A percentile compares a stretch with the other conserved stretches of the same genome.
Conservation (phyloP, 2,329 filamentous ascomycete species). For the Talaromyces rugulosus region DNA sequence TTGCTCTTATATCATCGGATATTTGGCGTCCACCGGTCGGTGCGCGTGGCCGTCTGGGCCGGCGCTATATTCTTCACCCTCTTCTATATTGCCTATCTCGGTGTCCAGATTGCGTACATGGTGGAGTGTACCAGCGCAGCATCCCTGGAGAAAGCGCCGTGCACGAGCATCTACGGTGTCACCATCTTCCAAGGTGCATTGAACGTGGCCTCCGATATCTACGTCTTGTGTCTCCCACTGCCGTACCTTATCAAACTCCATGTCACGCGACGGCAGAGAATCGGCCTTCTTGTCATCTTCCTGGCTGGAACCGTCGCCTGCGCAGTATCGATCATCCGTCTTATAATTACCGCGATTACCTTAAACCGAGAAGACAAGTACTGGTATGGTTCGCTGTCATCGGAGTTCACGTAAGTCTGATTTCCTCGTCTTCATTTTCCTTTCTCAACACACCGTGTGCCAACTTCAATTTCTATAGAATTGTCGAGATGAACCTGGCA, state of each 20-base stretch:
- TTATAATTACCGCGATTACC: neutral
- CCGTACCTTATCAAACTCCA: slow-evolving; percentile 38
- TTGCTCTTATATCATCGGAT: neutral
- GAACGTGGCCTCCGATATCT: slow-evolving; percentile 33
- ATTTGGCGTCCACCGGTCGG: neutral
- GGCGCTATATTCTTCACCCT: neutral
- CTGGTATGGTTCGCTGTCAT: neutral
- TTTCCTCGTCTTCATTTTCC: neutral
- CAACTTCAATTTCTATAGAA: neutral
- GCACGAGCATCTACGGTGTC: neutral
- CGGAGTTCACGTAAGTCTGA: neutral
- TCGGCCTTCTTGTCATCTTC: slow-evolving; percentile 40
- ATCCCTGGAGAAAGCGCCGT: neutral
- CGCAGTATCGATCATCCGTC: neutral
- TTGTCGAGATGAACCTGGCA: neutral
- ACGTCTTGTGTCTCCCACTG: slow-evolving; percentile 43
- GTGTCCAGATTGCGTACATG: neutral
- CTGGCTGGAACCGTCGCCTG: slow-evolving; percentile 11
- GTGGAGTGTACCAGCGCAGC: neutral
- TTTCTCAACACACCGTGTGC: neutral
- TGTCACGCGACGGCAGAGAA: slow-evolving; percentile 39
- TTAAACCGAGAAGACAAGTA: neutral
- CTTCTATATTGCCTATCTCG: neutral
- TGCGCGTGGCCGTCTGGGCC: neutral
- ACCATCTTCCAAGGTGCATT: neutral